Evolutionary conservation across 345 rosid species (phyloP), one percentile per base, ranked within the genome.

Genomic region (Dipteronia sinensis): DNA sequence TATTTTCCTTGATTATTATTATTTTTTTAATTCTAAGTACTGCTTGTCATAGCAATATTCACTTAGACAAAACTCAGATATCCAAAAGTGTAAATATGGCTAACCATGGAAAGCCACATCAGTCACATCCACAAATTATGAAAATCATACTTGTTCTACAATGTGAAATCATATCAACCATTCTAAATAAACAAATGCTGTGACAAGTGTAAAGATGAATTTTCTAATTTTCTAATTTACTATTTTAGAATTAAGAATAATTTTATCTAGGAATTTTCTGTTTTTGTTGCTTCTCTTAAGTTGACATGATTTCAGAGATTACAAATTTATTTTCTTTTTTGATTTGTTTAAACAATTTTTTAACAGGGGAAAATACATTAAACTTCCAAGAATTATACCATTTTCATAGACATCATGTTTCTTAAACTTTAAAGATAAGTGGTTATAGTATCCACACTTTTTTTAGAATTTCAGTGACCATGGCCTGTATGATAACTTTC

Each of bases 391-490:
- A 51, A 16, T n/a, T 29, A 59, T 47, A 73, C 51, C 67, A 73
- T 58, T 61, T 49, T n/a, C 13, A 74, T 29, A 25, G 69, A 63
- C 22, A 12, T 25, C 23, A 31, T 46, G 22, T 73, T 67, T 29
- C 10, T 46, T 29, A 56, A 72, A 38, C 40, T 29, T 12, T 55
- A 23, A 66, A 29, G 23, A 8, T 22, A 22, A 46, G 67, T 17
- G 27, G 10, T 13, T 34, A 58, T 2, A n/a, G 1, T 69, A 7
- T 6, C 73, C 68, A 40, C 3, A 15, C 3, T 47, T 31, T 47
- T 62, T 71, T 16, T 64, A 53, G 55, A 77, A 71, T 59, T 49
- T 3, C 29, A 74, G 61, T 74, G 77, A 29, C 9, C 1, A 19
- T 47, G 40, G 38, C 51, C 73, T 9, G 2, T 29, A 40, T 51